These are phyloP conservation scores for Aspergillus leporis DNA, from an alignment of 495 filamentous ascomycete genomes.

Conservation along the genomic window DNA sequence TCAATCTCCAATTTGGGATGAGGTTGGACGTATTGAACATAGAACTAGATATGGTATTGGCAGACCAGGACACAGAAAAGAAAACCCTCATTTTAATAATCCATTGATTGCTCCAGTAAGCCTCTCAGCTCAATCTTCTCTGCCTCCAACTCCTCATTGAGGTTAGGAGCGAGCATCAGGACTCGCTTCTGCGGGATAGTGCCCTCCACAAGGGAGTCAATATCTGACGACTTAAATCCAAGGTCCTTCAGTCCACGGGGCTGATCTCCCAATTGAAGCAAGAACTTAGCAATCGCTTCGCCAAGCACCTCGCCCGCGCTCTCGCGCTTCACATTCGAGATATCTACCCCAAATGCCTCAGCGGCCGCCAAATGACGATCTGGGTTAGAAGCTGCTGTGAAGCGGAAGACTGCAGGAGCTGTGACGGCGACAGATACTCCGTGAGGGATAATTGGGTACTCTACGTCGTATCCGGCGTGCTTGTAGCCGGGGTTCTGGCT, in stretches of 20 bases:
- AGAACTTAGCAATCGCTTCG: constrained; percentile 77
- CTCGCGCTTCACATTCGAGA: constrained; percentile 79
- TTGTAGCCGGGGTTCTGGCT: constrained; percentile 89
- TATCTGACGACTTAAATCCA: constrained; percentile 72
- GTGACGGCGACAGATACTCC: constrained; percentile 95
- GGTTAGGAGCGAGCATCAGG: constrained; percentile 83
- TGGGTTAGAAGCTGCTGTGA: constrained; percentile 87
- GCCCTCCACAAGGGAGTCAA: constrained; percentile 84
- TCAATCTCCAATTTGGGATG: too few relatives aligned
- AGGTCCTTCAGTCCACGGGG: constrained; percentile 81
- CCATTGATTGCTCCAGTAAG: constrained; percentile 67
- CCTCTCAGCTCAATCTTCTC: constrained; percentile 65
- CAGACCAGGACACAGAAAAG: neutral
- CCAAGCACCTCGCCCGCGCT: constrained; percentile 83
- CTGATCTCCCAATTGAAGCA: constrained; percentile 83
- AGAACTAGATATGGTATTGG: neutral
- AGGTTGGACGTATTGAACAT: too few relatives aligned
- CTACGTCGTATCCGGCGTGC: constrained; percentile 78
- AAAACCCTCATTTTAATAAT: constrained; percentile 42
- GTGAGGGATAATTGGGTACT: constrained; percentile 83
- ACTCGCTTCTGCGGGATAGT: constrained; percentile 90
- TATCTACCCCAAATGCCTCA: constrained; percentile 87
- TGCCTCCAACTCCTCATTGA: constrained; percentile 63
- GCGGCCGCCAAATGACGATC: constrained; percentile 88
- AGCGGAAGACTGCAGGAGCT: constrained; percentile 89